phyloP scores from a whole-genome alignment of 257 asterid genomes.

The Osmanthus fragrans region DNA sequence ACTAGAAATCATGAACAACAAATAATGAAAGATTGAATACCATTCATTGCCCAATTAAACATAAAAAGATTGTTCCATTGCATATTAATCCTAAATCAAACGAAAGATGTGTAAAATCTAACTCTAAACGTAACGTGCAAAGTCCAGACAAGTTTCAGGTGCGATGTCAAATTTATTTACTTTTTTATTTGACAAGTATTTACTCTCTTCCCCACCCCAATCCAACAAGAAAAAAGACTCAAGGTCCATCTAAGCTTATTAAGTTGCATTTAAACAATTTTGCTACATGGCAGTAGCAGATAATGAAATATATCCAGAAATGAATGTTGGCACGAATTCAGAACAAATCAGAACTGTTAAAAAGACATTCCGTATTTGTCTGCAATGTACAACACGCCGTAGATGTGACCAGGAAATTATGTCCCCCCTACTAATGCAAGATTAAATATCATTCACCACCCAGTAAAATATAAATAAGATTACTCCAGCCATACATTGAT shows the following conservation, averaged over 20 bases:
- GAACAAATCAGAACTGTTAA: not conserved
- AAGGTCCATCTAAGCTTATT: not conserved
- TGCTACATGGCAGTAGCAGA: not conserved
- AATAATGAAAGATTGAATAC: conserved; percentile 8
- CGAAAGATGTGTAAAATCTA: not conserved
- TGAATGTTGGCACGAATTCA: not conserved
- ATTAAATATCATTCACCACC: not conserved
- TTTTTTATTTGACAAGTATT: not conserved
- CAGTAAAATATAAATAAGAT: not conserved
- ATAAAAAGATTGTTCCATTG: not conserved
- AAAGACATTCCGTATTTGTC: not conserved
- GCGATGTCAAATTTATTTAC: not conserved
- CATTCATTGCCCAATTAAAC: conserved; percentile 14
- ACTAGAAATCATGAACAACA: not conserved
- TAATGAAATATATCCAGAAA: not conserved
- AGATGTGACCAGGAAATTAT: not conserved
- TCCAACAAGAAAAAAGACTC: not conserved
- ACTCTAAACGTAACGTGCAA: not conserved
- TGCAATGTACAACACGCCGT: not conserved
- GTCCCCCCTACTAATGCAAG: not conserved
- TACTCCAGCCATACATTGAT: not conserved
- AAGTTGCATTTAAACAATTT: not conserved
- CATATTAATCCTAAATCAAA: not conserved
- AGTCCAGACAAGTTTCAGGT: not conserved
- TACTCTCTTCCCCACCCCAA: not conserved